These are phyloP conservation scores for Colletotrichum tofieldiae DNA, from an alignment of 2,329 filamentous ascomycete species.

Conservation along the genomic window DNA sequence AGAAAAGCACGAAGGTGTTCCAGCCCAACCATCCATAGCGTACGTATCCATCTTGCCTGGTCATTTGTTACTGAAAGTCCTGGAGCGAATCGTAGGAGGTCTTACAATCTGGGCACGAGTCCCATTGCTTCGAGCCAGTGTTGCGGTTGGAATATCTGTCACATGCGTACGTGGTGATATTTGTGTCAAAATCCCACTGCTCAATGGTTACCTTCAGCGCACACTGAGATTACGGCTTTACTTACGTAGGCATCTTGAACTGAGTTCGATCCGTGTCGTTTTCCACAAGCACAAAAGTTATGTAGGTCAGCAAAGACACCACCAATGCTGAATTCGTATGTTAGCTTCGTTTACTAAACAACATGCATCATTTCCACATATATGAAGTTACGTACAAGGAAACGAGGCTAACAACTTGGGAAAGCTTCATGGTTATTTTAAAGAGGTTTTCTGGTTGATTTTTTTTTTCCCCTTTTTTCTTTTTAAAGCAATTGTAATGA, in stretches of 20 bases:
- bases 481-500: too few relatives aligned
- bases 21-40: neutral
- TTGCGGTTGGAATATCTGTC: neutral
- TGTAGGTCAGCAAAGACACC: neutral
- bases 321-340: neutral
- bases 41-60: constrained; percentile 5
- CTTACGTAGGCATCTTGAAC: constrained; percentile 10
- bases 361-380: too few relatives aligned
- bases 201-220: neutral
- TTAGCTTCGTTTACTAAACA: too few relatives aligned
- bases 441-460: too few relatives aligned
- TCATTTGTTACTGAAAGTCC: neutral
- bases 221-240: too few relatives aligned
- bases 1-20: neutral
- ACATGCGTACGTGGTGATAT: constrained; percentile 2
- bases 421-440: too few relatives aligned
- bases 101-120: constrained; percentile 13
- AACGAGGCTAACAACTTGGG: too few relatives aligned
- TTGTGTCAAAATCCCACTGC: constrained; percentile 13
- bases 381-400: too few relatives aligned
- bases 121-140: neutral
- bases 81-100: neutral
- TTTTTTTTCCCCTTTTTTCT: too few relatives aligned
- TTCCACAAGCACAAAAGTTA: constrained; percentile 3
- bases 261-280: neutral